These are phyloP conservation scores for Pleurotus cornucopiae DNA, from an alignment of 768 basidiomycete species.

Conservation along the genomic window DNA sequence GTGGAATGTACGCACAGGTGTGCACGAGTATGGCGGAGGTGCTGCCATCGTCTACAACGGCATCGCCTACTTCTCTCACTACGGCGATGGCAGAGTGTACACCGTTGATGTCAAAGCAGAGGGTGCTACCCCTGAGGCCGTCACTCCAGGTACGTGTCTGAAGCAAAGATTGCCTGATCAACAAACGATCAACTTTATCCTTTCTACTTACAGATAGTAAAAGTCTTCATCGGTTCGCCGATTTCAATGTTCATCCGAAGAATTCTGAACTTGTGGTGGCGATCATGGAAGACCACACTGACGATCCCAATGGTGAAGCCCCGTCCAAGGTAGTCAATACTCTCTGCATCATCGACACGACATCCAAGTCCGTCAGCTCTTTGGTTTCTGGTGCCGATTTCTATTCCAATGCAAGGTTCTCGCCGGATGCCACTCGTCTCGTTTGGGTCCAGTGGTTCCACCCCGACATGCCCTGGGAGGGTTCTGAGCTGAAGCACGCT, in stretches of 20 bases:
- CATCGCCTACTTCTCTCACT: constrained; percentile 56
- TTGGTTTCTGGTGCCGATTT: constrained; percentile 53
- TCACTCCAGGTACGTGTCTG: constrained; percentile 47
- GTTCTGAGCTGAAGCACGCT: constrained; percentile 49
- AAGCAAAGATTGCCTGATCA: constrained; percentile 2
- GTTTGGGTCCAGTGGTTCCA: constrained; percentile 69
- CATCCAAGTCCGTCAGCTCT: constrained; percentile 28
- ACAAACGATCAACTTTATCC: background rate
- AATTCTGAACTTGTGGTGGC: constrained; percentile 42
- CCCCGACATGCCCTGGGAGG: constrained; percentile 61
- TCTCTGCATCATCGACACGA: constrained; percentile 43
- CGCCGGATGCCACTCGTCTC: constrained; percentile 52
- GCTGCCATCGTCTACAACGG: constrained; percentile 48
- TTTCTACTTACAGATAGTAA: constrained; percentile 26
- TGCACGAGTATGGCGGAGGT: constrained; percentile 73
- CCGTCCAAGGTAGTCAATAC: constrained; percentile 43
- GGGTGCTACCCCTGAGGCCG: constrained; percentile 30
- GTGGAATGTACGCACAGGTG: constrained; percentile 52
- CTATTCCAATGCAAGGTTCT: constrained; percentile 55
- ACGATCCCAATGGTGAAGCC: constrained; percentile 19
- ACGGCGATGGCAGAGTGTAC: constrained; percentile 51
- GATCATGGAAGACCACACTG: constrained; percentile 58
- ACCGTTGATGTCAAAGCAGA: constrained; percentile 18
- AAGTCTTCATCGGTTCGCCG: constrained; percentile 41
- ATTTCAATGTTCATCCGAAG: constrained; percentile 48